Percentiles rank a stretch among this genome's conserved stretches.
Evolutionary conservation across 768 basidiomycete genomes (phyloP).

Genomic region (Mycena epipterygia): DNA sequence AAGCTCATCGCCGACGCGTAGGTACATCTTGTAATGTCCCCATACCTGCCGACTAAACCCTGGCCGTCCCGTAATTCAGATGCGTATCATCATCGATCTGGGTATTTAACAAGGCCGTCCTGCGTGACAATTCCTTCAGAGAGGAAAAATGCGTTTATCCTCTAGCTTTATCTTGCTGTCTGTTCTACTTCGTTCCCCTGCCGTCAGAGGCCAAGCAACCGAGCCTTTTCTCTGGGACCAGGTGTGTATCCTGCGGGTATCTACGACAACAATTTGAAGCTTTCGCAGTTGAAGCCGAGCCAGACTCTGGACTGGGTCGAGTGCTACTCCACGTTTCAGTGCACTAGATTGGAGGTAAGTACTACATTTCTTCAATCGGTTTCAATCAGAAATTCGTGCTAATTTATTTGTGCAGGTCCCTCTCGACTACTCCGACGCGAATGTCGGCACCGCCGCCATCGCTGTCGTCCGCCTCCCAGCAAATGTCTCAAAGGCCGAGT

Average conservation of each 20-base stretch:
- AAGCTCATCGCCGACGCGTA: too few relatives aligned
- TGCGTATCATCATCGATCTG: too few relatives aligned
- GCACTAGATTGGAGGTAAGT: not conserved
- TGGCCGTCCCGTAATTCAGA: too few relatives aligned
- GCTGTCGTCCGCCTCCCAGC: slow-evolving; percentile 20
- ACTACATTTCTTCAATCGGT: not conserved
- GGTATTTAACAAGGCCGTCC: too few relatives aligned
- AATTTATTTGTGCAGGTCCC: slow-evolving; percentile 13
- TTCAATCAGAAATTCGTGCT: not conserved
- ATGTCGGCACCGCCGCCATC: slow-evolving; percentile 9
- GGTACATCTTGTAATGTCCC: too few relatives aligned
- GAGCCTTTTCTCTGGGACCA: not conserved
- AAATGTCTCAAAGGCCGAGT: slow-evolving; percentile 2
- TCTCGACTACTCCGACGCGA: slow-evolving; percentile 20
- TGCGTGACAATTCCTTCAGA: too few relatives aligned
- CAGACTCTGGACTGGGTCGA: not conserved
- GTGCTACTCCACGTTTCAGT: slow-evolving; percentile 14
- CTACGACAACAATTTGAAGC: too few relatives aligned
- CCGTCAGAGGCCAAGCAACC: not conserved
- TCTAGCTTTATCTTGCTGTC: not conserved
- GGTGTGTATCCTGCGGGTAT: not conserved
- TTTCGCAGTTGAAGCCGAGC: slow-evolving; percentile 16
- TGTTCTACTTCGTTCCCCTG: not conserved
- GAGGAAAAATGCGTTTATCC: not conserved
- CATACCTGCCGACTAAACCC: too few relatives aligned